Percentiles rank a stretch among this genome's conserved stretches.
Conservation (phyloP, 2,329 filamentous ascomycete genomes). For the Tolypocladium cylindrosporum region DNA sequence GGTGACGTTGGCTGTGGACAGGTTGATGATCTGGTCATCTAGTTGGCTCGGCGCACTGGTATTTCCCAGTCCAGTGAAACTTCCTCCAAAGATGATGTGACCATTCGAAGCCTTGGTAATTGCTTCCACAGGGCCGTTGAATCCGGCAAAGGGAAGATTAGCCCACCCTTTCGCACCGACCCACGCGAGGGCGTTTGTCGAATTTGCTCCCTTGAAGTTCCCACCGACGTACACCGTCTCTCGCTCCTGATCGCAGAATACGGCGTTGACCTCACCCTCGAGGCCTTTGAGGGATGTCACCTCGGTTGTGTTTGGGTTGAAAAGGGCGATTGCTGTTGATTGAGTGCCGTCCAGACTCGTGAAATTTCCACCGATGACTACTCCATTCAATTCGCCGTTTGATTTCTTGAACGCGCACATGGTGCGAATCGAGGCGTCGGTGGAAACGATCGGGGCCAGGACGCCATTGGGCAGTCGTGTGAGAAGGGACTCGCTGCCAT, state of each 20-base stretch:
- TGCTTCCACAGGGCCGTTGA: conserved; percentile 84
- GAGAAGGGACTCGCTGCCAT: conserved; percentile 75
- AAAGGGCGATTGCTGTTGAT: conserved; percentile 71
- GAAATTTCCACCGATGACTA: conserved; percentile 91
- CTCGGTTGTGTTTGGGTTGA: conserved; percentile 60
- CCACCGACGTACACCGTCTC: conserved; percentile 88
- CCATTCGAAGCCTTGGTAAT: conserved; percentile 73
- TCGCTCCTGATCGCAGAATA: conserved; percentile 70
- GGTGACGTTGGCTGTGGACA: conserved; percentile 67
- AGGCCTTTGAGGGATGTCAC: conserved; percentile 73
- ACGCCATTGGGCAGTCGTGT: conserved; percentile 76
- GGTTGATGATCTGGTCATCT: conserved; percentile 73
- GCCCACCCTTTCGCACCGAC: conserved; percentile 57
- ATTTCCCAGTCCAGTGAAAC: conserved; percentile 82
- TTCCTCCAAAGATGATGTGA: conserved; percentile 85
- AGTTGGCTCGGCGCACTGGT: conserved; percentile 55
- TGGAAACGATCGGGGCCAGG: conserved; percentile 62
- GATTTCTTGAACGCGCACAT: conserved; percentile 72
- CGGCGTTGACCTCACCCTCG: conserved; percentile 68
- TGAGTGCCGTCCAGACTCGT: conserved; percentile 73
- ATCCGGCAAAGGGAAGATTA: conserved; percentile 81
- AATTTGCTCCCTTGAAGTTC: conserved; percentile 68
- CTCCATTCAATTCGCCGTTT: conserved; percentile 57
- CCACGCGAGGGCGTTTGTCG: conserved; percentile 87
- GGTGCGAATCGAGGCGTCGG: conserved; percentile 75